Base-by-base conservation (phyloP, 2,329 filamentous ascomycete species). In the Xylaria sp. region DNA sequence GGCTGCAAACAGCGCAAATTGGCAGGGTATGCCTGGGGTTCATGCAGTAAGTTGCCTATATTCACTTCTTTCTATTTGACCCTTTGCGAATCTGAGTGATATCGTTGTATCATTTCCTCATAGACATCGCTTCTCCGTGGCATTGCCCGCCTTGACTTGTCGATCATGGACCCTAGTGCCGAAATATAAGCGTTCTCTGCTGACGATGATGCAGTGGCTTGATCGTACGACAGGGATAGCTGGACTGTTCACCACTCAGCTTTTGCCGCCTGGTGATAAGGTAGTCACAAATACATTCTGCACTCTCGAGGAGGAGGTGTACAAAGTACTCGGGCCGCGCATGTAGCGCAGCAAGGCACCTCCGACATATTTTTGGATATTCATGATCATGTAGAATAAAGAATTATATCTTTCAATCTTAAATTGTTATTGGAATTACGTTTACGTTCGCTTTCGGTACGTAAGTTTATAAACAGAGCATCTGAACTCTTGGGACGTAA, bases 21-120 rank as follows among this genome's bases (percentile, higher is more conserved):
- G 61, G 61, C 61, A 63, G 25, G 52, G 61, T 2, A 63, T 63
- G 61, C 61, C 61, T 25, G 52, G 61, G 20, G 25, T 63, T 39
- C 61, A 63, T 15, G 61, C 61, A 4, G 61, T 63, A 63, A 52
- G 50, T 52, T 18, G 7, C 20, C n/a, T 50, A 50, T 3, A 7
- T 23, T 20, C 46, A 20, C 15, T 18, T 46, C 10, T 2, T n/a
- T 10, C 34, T 6, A 23, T 51, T 23, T 12, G 2, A 12, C 18
- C 41, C 18, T 18, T n/a, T 46, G 15, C 41, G 12, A 46, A 7
- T n/a, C 48, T 25, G 10, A n/a, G n/a, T 25, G 5, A 25, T 20
- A 25, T 3, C 12, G 8, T 51, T 25, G n/a, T 2, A 37, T 37
- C n/a, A 51, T 12, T 23, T 2, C 46, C 15, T 50, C 6, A 23